Conservation (phyloP, 441 rosid species). For the Breynia disticha region DNA sequence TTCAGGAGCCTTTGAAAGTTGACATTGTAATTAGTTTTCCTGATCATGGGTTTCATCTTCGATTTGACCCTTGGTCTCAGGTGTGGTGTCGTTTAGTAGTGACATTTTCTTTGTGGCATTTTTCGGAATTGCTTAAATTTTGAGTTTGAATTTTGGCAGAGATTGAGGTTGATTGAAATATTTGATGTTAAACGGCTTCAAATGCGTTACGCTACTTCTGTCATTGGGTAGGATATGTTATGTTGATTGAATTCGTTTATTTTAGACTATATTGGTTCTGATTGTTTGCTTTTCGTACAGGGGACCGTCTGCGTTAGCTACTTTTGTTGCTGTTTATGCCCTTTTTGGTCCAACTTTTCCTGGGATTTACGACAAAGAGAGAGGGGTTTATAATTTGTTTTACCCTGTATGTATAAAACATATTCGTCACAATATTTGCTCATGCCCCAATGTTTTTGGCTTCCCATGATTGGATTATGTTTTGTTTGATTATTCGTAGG, state of each 20-base stretch:
- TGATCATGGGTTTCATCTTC: constrained; percentile 91
- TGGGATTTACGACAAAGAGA: constrained; percentile 77
- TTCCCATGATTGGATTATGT: constrained; percentile 1
- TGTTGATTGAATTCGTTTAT: neutral
- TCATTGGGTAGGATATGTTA: constrained; percentile 55
- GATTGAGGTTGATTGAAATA: constrained; percentile 76
- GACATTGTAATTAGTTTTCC: constrained; percentile 92
- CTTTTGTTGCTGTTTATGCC: constrained; percentile 88
- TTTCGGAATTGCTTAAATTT: no score
- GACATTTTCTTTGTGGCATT: no score
- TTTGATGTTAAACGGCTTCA: constrained; percentile 89
- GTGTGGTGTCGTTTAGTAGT: constrained; percentile 18
- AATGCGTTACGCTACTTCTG: constrained; percentile 83
- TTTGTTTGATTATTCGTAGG: constrained; percentile 29
- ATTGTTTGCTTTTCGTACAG: constrained; percentile 27
- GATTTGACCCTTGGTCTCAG: constrained; percentile 99
- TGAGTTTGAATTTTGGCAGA: constrained; percentile 37
- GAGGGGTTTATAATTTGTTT: constrained; percentile 80
- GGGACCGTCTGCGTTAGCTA: constrained; percentile 77
- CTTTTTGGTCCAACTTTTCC: constrained; percentile 96
- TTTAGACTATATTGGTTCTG: constrained; percentile 4
- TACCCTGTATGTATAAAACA: constrained; percentile 57
- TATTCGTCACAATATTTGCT: constrained; percentile 1
- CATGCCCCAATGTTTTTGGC: neutral
- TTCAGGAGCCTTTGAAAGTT: constrained; percentile 76